These are phyloP conservation scores for Globisporangium yorkense DNA, from an alignment of 352 stramenopile genomes.

Conservation along the genomic window DNA sequence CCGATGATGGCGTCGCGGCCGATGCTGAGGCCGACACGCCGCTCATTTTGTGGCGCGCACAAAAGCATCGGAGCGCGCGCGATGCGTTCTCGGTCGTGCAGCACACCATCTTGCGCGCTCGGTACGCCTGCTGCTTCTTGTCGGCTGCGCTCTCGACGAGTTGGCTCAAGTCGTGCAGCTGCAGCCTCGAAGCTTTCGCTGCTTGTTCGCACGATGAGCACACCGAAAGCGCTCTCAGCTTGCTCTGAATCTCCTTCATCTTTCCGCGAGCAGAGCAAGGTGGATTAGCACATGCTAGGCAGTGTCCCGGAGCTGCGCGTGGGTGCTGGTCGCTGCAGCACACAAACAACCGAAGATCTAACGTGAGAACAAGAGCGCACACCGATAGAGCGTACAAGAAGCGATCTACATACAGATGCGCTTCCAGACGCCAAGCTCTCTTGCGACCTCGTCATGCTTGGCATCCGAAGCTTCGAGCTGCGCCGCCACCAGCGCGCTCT, in stretches of 20 bases:
- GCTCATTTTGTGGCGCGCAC: slow-evolving; percentile 7
- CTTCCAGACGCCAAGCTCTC: slow-evolving; percentile 23
- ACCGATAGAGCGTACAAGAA: neutral
- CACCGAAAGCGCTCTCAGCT: slow-evolving; percentile 1
- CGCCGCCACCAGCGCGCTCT: slow-evolving; percentile 15
- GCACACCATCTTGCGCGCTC: slow-evolving; percentile 4
- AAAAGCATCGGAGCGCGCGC: slow-evolving; percentile 9
- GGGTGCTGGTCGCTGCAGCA: slow-evolving; percentile 6
- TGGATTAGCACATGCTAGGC: too few species aligned
- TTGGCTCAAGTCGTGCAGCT: neutral
- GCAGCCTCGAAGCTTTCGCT: neutral
- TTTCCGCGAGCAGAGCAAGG: neutral
- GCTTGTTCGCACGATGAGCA: slow-evolving; percentile 1
- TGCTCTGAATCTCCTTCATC: slow-evolving; percentile 3
- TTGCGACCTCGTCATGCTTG: slow-evolving; percentile 18
- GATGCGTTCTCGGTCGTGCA: slow-evolving; percentile 3
- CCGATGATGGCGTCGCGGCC: neutral
- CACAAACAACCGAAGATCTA: neutral
- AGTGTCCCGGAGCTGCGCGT: slow-evolving; percentile 6
- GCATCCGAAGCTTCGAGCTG: slow-evolving; percentile 17
- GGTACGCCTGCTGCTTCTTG: neutral
- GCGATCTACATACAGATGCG: slow-evolving; percentile 27
- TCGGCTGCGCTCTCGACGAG: slow-evolving; percentile 1
- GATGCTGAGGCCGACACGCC: neutral
- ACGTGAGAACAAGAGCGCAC: neutral